Conservation (phyloP, 805 yeast genomes). For the Candida qinlingensis region DNA sequence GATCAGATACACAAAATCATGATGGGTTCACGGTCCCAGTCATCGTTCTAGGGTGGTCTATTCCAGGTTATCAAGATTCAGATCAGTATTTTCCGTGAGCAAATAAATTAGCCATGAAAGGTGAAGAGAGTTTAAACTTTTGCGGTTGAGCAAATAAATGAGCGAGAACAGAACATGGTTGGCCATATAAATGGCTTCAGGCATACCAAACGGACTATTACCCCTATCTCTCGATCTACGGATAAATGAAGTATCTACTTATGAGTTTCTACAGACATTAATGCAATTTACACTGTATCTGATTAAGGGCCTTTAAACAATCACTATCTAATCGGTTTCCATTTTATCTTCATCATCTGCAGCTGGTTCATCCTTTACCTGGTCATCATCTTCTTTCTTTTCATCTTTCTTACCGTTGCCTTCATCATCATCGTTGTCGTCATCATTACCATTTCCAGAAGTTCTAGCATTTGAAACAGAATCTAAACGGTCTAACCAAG, state of each 20-base stretch:
- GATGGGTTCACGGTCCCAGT: too few species aligned
- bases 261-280: background rate
- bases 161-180: too few species aligned
- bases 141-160: background rate
- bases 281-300: background rate
- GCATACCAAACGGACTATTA: too few species aligned
- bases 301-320: background rate
- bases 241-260: too few species aligned
- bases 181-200: too few species aligned
- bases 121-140: too few species aligned
- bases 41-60: too few species aligned
- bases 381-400: slow-evolving; percentile 10
- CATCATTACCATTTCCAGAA: slow-evolving; percentile 31
- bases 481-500: slow-evolving; percentile 75
- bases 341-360: slow-evolving; percentile 26
- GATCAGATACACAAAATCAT: too few species aligned
- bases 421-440: slow-evolving; percentile 16
- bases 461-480: slow-evolving; percentile 54
- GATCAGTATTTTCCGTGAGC: too few species aligned
- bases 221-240: too few species aligned
- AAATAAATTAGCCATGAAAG: too few species aligned
- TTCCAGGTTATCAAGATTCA: too few species aligned
- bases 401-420: slow-evolving; percentile 20
- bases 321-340: slow-evolving; percentile 28
- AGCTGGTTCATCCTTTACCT: slow-evolving; percentile 4